Base-by-base conservation (phyloP, 2,329 filamentous ascomycete genomes). In the Fusarium sp. region DNA sequence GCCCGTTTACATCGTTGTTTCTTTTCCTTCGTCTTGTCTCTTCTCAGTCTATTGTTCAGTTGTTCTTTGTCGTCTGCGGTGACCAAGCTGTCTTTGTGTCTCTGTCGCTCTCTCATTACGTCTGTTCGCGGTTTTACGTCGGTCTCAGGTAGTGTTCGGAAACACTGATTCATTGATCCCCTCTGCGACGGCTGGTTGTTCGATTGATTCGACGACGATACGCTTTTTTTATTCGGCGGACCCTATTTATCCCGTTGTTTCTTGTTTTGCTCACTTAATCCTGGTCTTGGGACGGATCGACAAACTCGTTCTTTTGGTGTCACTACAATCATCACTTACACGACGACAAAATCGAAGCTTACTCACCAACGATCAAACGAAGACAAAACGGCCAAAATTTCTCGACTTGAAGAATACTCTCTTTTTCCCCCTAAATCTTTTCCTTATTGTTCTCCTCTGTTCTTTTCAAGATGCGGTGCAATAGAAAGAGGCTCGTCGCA, bases 401-500 rank as follows among this genome's bases (percentile, higher is more conserved):
- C 63, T 64, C 30, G 30, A 68, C 34, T 57, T 61, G 30, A 41
- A 46, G 16, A 48, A 54, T 10, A 40, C 65, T 23, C 13, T 66
- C 57, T 54, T 57, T 62, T 41, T 31, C 55, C 63, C 50, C 27
- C 16, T 52, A 39, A 43, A 53, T 41, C 6, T 23, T 28, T 50
- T 55, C 36, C 23, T 48, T 18, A 23, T 47, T 46, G 31, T 28
- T n/a, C 11, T 34, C 46, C 31, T 36, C 23, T 56, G 41, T 55
- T 47, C 40, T 54, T 31, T 58, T 58, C 64, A 73, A 54, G 41
- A 78, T 77, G 74, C 65, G 63, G 37, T 72, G 60, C 56, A 62
- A 70, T 53, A 65, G 50, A 48, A 66, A 31, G 36, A 66, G 62
- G 40, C 52, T 75, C 16, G 62, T 61, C 23, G 62, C 73, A 34